Evolutionary conservation across 2,329 filamentous ascomycete species (phyloP).

Genomic region (Cladosporium austrohemisphaericum): DNA sequence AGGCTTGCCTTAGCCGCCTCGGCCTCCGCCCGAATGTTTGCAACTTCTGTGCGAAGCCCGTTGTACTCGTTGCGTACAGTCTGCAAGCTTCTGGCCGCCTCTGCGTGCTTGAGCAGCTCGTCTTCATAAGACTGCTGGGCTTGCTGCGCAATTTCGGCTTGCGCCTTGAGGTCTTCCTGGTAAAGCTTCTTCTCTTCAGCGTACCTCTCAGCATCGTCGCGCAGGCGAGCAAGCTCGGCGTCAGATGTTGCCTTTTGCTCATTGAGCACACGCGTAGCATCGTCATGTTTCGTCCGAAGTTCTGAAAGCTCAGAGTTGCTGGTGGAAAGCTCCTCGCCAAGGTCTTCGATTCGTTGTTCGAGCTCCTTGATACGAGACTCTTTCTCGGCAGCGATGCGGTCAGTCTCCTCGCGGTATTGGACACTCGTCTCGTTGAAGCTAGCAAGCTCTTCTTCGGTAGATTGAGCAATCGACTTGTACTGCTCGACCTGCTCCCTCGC

Average conservation of each 20-base stretch:
- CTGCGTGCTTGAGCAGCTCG: slow-evolving; percentile 90
- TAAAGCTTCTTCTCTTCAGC: slow-evolving; percentile 77
- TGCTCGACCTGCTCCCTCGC: slow-evolving; percentile 78
- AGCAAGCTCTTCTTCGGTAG: slow-evolving; percentile 80
- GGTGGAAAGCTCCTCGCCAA: slow-evolving; percentile 73
- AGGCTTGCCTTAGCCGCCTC: slow-evolving; percentile 80
- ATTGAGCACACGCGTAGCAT: slow-evolving; percentile 65
- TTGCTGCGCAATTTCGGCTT: slow-evolving; percentile 88
- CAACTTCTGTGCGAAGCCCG: slow-evolving; percentile 72
- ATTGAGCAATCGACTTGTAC: slow-evolving; percentile 83
- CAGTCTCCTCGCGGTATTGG: slow-evolving; percentile 82
- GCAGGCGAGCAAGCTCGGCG: slow-evolving; percentile 73
- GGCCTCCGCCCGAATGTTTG: slow-evolving; percentile 71
- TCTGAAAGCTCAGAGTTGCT: slow-evolving; percentile 79
- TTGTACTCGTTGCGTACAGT: slow-evolving; percentile 76
- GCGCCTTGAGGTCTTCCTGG: slow-evolving; percentile 85
- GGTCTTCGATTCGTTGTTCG: slow-evolving; percentile 76
- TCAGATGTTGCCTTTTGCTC: slow-evolving; percentile 80
- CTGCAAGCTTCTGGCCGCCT: slow-evolving; percentile 84
- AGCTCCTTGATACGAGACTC: slow-evolving; percentile 76
- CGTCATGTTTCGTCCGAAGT: slow-evolving; percentile 75
- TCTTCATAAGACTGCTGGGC: slow-evolving; percentile 94
- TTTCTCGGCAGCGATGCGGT: slow-evolving; percentile 70
- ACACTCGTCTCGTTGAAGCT: slow-evolving; percentile 77
- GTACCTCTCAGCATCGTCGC: slow-evolving; percentile 78